These are phyloP conservation scores for Phalaenopsis hybrid DNA, from an alignment of 116 monocot species.

Conservation along the genomic window DNA sequence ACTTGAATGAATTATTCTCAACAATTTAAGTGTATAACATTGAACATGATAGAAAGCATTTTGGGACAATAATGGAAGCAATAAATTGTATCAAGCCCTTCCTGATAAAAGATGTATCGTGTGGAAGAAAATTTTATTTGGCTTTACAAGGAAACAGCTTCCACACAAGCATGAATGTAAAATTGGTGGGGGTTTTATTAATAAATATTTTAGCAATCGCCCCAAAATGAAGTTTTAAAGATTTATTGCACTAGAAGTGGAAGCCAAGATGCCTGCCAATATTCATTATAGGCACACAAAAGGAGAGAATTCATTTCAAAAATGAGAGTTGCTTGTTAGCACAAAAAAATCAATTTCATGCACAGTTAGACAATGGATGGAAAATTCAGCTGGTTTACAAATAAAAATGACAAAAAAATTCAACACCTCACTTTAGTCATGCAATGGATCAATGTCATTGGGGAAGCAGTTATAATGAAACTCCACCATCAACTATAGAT, in stretches of 20 bases:
- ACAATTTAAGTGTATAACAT: neutral
- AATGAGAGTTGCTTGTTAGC: neutral
- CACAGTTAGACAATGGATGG: neutral
- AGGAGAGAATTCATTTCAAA: neutral
- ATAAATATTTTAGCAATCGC: neutral
- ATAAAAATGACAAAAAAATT: neutral
- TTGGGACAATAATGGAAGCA: neutral
- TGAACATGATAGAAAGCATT: neutral
- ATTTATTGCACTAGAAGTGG: too few species aligned
- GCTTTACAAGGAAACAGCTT: neutral
- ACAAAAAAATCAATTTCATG: neutral
- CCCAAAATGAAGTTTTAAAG: neutral
- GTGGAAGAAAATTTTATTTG: neutral
- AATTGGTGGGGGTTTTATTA: neutral
- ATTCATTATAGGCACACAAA: neutral
- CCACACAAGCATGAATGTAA: neutral
- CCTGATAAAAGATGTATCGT: neutral
- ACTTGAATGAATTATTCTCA: constrained; percentile 12
- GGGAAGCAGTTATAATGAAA: neutral
- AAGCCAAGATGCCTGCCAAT: neutral
- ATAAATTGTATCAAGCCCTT: neutral
- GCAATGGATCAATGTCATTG: neutral
- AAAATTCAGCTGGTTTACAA: neutral
- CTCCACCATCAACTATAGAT: neutral
- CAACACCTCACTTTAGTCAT: neutral